These are phyloP conservation scores for Termitomyces sp. DNA, from an alignment of 768 basidiomycete genomes.

Conservation along the genomic window DNA sequence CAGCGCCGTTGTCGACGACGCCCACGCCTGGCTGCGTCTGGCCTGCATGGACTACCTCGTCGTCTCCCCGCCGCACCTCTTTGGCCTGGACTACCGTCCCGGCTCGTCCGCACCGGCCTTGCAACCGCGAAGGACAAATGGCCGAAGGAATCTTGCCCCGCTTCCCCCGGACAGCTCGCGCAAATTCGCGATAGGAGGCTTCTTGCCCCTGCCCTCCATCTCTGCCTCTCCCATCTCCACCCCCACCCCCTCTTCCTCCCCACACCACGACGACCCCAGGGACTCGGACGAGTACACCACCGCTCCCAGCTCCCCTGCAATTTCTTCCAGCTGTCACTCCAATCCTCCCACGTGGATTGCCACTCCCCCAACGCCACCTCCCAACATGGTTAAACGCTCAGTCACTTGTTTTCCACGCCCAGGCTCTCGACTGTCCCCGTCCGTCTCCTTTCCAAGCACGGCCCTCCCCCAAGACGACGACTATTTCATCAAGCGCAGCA, in stretches of 20 bases:
- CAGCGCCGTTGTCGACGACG: neutral
- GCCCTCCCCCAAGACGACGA: slow-evolving; percentile 24
- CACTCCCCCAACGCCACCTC: slow-evolving; percentile 54
- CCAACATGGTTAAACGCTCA: slow-evolving; percentile 33
- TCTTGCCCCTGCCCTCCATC: slow-evolving; percentile 52
- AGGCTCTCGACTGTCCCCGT: slow-evolving; percentile 30
- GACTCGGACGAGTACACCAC: slow-evolving; percentile 14
- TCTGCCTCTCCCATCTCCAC: slow-evolving; percentile 56
- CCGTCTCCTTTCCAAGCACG: slow-evolving; percentile 43
- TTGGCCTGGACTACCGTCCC: slow-evolving; percentile 6
- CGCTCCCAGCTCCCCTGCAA: slow-evolving; percentile 16
- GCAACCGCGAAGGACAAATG: slow-evolving; percentile 7
- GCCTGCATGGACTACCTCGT: slow-evolving; percentile 15
- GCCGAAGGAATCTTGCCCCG: slow-evolving; percentile 4
- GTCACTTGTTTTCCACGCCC: slow-evolving; percentile 28
- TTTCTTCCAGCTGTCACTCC: slow-evolving; percentile 14
- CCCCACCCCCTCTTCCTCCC: slow-evolving; percentile 33
- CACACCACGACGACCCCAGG: slow-evolving; percentile 12
- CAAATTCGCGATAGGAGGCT: slow-evolving; percentile 29
- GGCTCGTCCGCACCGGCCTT: slow-evolving; percentile 6
- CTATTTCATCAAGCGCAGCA: slow-evolving; percentile 30
- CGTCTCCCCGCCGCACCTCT: slow-evolving; percentile 11
- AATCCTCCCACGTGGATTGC: slow-evolving; percentile 52
- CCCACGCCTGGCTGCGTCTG: neutral
- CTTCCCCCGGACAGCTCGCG: slow-evolving; percentile 10